phyloP scores from a whole-genome alignment of 352 stramenopile species.

The Globisporangium paddicum region DNA sequence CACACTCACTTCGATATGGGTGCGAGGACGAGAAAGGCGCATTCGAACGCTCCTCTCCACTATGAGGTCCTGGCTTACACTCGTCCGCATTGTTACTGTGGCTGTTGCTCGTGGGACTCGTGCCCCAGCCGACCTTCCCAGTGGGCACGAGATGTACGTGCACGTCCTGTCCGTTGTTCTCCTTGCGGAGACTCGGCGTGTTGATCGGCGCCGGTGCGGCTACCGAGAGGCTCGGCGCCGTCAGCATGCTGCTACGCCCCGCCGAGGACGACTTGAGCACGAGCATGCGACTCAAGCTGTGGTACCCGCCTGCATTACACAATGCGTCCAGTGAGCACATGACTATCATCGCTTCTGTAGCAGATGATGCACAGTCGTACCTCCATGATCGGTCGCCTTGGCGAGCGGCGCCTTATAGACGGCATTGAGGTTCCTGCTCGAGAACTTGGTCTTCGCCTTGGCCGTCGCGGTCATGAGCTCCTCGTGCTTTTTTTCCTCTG shows the following conservation, averaged over 20 bases:
- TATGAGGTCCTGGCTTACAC: not conserved
- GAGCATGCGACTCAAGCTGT: slow-evolving; percentile 37
- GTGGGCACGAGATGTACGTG: slow-evolving; percentile 34
- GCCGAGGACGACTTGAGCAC: slow-evolving; percentile 30
- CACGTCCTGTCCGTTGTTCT: slow-evolving; percentile 41
- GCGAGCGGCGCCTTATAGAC: slow-evolving; percentile 58
- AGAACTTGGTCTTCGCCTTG: slow-evolving; percentile 65
- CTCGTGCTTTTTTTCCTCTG: not conserved
- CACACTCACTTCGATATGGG: not conserved
- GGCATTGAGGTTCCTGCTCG: slow-evolving; percentile 66
- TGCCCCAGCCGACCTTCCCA: slow-evolving; percentile 32
- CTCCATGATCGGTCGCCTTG: slow-evolving; percentile 28
- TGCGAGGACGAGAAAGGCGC: not conserved
- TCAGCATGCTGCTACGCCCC: slow-evolving; percentile 3
- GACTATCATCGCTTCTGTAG: not conserved
- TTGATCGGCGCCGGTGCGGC: slow-evolving; percentile 65
- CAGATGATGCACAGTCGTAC: not conserved
- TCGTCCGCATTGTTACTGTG: not conserved
- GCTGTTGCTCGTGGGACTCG: slow-evolving; percentile 2
- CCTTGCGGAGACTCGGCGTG: slow-evolving; percentile 65
- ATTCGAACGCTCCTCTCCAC: not conserved
- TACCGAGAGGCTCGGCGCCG: slow-evolving; percentile 12
- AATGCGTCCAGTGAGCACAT: not conserved
- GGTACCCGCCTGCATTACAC: slow-evolving; percentile 11
- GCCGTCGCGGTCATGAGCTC: slow-evolving; percentile 37